Conservation (phyloP, 2,329 filamentous ascomycete genomes). For the Aspergillus luchuensis region DNA sequence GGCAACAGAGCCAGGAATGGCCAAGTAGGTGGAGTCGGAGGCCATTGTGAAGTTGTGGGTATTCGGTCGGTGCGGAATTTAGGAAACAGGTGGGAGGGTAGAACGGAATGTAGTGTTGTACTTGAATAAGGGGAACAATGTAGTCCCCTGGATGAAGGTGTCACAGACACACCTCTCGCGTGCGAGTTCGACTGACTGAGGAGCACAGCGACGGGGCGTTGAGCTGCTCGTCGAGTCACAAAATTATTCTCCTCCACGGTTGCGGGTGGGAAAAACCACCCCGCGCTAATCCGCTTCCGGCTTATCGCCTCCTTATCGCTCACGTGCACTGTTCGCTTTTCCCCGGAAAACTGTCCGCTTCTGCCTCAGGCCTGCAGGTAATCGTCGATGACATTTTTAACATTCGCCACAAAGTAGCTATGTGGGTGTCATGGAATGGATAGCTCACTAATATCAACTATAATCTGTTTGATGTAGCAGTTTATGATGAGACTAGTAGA, state of each 20-base stretch:
- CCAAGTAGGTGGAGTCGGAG: conserved; percentile 36
- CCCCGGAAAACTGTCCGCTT: conserved; percentile 5
- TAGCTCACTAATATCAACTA: neutral
- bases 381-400: neutral
- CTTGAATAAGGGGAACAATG: conserved; percentile 14
- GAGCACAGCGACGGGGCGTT: conserved; percentile 22
- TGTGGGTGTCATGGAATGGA: neutral
- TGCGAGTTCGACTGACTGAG: conserved; percentile 21
- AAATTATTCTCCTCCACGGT: conserved; percentile 23
- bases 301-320: conserved; percentile 31
- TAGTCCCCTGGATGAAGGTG: conserved; percentile 18
- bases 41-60: conserved; percentile 33
- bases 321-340: conserved; percentile 19
- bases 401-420: neutral
- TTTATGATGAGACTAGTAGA: neutral
- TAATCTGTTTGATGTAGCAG: neutral
- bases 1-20: conserved; percentile 46
- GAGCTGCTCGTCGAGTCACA: conserved; percentile 23
- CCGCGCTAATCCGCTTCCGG: conserved; percentile 31
- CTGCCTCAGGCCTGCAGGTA: neutral
- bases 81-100: conserved; percentile 5
- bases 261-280: conserved; percentile 17
- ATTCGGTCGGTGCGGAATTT: conserved; percentile 14
- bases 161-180: conserved; percentile 23
- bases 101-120: neutral